Evolutionary conservation across 1,284 basidiomycete species (phyloP).

Genomic region (Neotropicomus parvogracilis): DNA sequence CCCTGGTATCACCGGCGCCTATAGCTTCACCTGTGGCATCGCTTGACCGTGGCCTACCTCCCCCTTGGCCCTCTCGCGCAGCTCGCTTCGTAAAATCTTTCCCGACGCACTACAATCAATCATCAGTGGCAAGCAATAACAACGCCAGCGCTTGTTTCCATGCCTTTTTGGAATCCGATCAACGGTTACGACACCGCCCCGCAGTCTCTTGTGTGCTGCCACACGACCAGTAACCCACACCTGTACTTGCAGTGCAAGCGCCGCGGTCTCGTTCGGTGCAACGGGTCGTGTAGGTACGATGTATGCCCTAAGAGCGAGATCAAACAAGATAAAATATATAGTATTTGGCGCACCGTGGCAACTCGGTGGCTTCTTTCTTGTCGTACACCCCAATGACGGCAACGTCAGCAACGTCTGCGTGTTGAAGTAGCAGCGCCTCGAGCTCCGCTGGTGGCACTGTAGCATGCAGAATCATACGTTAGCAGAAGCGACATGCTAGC

Average conservation of each 20-base stretch:
- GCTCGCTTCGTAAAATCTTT: constrained; percentile 64
- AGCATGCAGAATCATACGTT: neutral
- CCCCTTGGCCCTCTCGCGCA: constrained; percentile 55
- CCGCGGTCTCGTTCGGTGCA: constrained; percentile 33
- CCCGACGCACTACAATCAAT: constrained; percentile 52
- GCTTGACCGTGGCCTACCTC: constrained; percentile 37
- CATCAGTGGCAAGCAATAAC: neutral
- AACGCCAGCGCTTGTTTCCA: constrained; percentile 2
- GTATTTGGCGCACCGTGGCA: constrained; percentile 53
- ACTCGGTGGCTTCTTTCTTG: constrained; percentile 64
- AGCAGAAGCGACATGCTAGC: constrained; percentile 7
- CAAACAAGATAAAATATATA: neutral
- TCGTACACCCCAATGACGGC: constrained; percentile 72
- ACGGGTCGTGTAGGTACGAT: constrained; percentile 42
- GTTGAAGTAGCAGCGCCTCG: constrained; percentile 70
- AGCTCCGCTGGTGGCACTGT: constrained; percentile 81
- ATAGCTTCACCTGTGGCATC: constrained; percentile 9
- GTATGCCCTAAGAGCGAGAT: constrained; percentile 54
- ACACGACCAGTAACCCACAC: constrained; percentile 63
- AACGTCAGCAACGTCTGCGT: constrained; percentile 67
- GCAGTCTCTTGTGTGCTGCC: constrained; percentile 61
- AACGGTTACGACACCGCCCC: constrained; percentile 61
- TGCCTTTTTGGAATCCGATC: constrained; percentile 67
- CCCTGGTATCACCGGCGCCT: neutral
- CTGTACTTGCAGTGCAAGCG: constrained; percentile 48